Evolutionary conservation across 2,329 filamentous ascomycete genomes (phyloP), one percentile per base, ranked within the genome.

Genomic region (Oidium heveae): DNA sequence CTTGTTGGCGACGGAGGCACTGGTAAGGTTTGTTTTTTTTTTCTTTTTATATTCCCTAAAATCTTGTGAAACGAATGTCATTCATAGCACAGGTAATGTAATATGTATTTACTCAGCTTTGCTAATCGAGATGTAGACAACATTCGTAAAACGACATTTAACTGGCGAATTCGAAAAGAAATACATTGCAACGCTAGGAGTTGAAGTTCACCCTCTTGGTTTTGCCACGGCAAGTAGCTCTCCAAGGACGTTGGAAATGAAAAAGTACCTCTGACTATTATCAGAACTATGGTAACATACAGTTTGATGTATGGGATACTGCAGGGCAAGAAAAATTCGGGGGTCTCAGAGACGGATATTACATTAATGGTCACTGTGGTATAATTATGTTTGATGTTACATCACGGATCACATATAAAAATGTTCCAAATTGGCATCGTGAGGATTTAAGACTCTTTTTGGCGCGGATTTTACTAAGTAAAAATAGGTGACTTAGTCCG

Each of bases 381-480:
- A 95, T 98, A 77, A 96, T 98, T 82, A 98, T 98, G 89, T 98
- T 98, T 72, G 89, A 98, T 72, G 89, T 98, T 63, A 96, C 91
- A 60, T 95, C 89, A 64, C 86, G 91, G 69, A 96, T 98, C 71
- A 98, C 91, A 71, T 98, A 98, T 84, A 98, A 98, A 84, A 98
- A 98, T 77, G 91, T 98, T 61, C 91, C 91, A 74, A 96, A 96
- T 84, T 98, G 91, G 91, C 91, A 98, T 74, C 91, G 91, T 94
- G 82, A 70, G 86, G 80, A 57, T 36, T 44, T 43, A 49, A 53
- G 24, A 12, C 8, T 20, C 15, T 20, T 16, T 36, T 12, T 20
- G 12, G 36, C 22, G 16, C 41, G 15, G 47, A 20, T 22, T 36
- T 52, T 56, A 54, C 57, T 62, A 46, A 64, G 47, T 18, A 36